Percentiles rank a stretch among this genome's conserved stretches.
These are phyloP conservation scores for Mycena leptocephala DNA, from an alignment of 768 basidiomycete species.

Conservation along the genomic window DNA sequence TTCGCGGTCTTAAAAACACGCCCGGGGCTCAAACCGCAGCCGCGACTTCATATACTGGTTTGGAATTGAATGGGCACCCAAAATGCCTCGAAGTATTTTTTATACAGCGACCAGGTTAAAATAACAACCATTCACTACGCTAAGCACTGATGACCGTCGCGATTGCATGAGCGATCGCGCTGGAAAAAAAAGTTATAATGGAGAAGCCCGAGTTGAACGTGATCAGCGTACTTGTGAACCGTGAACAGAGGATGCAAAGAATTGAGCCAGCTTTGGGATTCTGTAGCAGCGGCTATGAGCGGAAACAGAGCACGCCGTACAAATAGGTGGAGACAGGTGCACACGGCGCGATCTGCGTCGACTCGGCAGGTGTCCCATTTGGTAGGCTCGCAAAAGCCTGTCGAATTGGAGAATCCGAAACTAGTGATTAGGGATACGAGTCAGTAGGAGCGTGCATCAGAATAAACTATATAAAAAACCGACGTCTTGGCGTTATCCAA, in stretches of 20 bases:
- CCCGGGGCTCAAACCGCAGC: too few relatives aligned
- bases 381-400: constrained; percentile 75
- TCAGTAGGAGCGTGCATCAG: not conserved
- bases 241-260: constrained; percentile 74
- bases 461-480: not conserved
- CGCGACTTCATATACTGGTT: too few relatives aligned
- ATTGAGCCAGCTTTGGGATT: constrained; percentile 69
- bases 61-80: too few relatives aligned
- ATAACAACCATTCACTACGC: not conserved
- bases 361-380: constrained; percentile 68
- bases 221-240: constrained; percentile 65
- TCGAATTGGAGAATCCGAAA: constrained; percentile 72
- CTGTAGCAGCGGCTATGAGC: not conserved
- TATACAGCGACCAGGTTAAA: too few relatives aligned
- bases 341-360: constrained; percentile 71
- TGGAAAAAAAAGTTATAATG: constrained; percentile 38
- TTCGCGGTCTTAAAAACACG: too few relatives aligned
- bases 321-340: constrained; percentile 79
- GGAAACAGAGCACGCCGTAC: constrained; percentile 45
- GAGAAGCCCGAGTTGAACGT: not conserved
- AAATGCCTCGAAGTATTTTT: too few relatives aligned
- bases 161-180: constrained; percentile 68
- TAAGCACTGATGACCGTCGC: constrained; percentile 60
- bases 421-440: not conserved
- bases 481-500: constrained; percentile 63